phyloP scores from a whole-genome alignment of 164 flowering plant genomes.

The Annona cherimola region DNA sequence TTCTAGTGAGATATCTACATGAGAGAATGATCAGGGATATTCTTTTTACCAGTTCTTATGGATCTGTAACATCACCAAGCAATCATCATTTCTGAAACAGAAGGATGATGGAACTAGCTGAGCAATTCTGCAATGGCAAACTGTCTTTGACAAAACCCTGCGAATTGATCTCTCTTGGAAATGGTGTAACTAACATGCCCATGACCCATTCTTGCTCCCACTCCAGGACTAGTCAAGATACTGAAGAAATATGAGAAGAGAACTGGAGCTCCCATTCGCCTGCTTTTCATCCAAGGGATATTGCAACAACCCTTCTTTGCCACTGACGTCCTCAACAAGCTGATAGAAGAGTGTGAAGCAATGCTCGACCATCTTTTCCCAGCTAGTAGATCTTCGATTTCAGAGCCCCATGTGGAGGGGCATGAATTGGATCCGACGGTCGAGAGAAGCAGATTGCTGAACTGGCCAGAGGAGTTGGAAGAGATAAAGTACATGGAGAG shows the following conservation, averaged over 20 bases:
- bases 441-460: conserved; percentile 7
- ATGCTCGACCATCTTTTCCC: conserved; percentile 59
- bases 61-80: too few species aligned
- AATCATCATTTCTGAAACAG: too few species aligned
- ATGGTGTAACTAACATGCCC: not conserved
- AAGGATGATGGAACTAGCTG: too few species aligned
- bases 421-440: not conserved
- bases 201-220: not conserved
- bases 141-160: too few species aligned
- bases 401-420: conserved; percentile 1
- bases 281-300: conserved; percentile 74
- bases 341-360: conserved; percentile 66
- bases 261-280: conserved; percentile 67
- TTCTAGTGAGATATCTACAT: too few species aligned
- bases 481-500: conserved; percentile 48
- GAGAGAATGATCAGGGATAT: too few species aligned
- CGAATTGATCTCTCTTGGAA: too few species aligned
- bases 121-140: too few species aligned
- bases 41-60: too few species aligned
- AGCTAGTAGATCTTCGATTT: not conserved
- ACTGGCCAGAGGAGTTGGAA: conserved; percentile 32
- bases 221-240: conserved; percentile 70
- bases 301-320: conserved; percentile 76
- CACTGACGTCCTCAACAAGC: conserved; percentile 62
- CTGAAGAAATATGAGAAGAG: conserved; percentile 79